Percentiles rank a stretch among this genome's conserved stretches.
These are phyloP conservation scores for Chrysosporium queenslandicum DNA, from an alignment of 2,329 filamentous ascomycete genomes.

Conservation along the genomic window DNA sequence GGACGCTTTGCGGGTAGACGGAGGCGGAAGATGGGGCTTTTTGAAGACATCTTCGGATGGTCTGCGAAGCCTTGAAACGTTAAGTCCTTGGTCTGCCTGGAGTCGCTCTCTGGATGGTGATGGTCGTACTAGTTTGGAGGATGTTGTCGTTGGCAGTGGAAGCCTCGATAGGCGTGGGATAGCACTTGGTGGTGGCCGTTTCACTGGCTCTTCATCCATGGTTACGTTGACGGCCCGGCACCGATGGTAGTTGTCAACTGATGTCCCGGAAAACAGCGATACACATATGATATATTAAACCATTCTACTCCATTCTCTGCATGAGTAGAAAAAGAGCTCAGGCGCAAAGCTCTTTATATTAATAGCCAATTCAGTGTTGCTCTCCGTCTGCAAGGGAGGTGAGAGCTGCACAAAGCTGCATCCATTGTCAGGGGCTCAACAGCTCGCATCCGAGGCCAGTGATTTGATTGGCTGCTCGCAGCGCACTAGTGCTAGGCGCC, in stretches of 20 bases:
- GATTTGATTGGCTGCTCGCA: too few relatives aligned
- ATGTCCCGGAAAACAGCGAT: too few relatives aligned
- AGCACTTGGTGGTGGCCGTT: slow-evolving; percentile 25
- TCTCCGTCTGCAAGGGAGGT: too few relatives aligned
- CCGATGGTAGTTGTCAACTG: too few relatives aligned
- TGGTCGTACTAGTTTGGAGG: slow-evolving; percentile 36
- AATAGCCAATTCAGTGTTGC: too few relatives aligned
- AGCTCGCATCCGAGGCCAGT: too few relatives aligned
- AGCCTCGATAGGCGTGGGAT: slow-evolving; percentile 47
- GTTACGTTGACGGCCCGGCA: too few relatives aligned
- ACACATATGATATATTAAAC: too few relatives aligned
- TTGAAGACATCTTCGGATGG: slow-evolving; percentile 33
- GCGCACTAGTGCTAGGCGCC: background rate
- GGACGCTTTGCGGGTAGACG: slow-evolving; percentile 12
- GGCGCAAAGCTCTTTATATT: too few relatives aligned
- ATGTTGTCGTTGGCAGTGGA: slow-evolving; percentile 40
- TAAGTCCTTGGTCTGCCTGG: slow-evolving; percentile 32
- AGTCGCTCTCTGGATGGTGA: slow-evolving; percentile 42
- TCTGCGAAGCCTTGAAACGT: slow-evolving; percentile 30
- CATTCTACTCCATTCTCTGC: too few relatives aligned
- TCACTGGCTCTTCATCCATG: slow-evolving; percentile 31
- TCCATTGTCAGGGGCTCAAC: background rate
- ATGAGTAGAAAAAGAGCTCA: too few relatives aligned
- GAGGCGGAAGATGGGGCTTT: slow-evolving; percentile 24
- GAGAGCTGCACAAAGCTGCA: too few relatives aligned